phyloP scores from a whole-genome alignment of 2,329 filamentous ascomycete species.

The Pyricularia sp. region DNA sequence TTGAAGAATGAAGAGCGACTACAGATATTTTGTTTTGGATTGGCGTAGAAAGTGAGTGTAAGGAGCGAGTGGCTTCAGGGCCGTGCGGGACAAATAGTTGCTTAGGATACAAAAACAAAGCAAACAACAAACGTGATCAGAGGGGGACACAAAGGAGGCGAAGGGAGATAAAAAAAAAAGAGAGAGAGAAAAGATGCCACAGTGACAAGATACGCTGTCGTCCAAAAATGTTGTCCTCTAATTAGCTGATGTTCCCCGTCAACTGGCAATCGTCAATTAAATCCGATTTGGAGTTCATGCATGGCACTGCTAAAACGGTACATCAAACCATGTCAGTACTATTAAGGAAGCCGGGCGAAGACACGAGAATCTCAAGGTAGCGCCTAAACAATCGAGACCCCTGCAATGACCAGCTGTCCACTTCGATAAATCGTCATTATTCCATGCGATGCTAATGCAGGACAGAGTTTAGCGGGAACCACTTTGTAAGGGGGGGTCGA shows the following conservation, averaged over 20 bases:
- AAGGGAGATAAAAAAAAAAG: not conserved
- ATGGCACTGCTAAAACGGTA: not conserved
- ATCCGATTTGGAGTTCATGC: not conserved
- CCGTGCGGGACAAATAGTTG: not conserved
- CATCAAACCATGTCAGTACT: not conserved
- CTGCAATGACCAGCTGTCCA: slow-evolving; percentile 19
- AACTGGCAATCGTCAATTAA: not conserved
- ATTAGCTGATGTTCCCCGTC: not conserved
- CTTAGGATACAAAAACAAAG: not conserved
- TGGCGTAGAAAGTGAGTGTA: not conserved
- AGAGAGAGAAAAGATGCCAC: not conserved
- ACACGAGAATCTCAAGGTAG: not conserved
- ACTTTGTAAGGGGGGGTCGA: not conserved
- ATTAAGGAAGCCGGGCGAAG: not conserved
- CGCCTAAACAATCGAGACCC: not conserved
- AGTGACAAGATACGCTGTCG: not conserved
- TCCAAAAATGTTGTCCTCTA: not conserved
- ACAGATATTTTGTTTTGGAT: not conserved
- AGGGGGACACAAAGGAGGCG: not conserved
- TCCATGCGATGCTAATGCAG: not conserved
- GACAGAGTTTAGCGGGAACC: not conserved
- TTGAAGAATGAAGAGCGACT: not conserved
- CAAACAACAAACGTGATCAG: not conserved
- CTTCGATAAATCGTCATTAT: slow-evolving; percentile 4
- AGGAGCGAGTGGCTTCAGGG: not conserved